A percentile compares a stretch with the other conserved stretches of the same genome.
Evolutionary conservation across 441 rosid genomes (phyloP).

Genomic region (Melastoma candidum): DNA sequence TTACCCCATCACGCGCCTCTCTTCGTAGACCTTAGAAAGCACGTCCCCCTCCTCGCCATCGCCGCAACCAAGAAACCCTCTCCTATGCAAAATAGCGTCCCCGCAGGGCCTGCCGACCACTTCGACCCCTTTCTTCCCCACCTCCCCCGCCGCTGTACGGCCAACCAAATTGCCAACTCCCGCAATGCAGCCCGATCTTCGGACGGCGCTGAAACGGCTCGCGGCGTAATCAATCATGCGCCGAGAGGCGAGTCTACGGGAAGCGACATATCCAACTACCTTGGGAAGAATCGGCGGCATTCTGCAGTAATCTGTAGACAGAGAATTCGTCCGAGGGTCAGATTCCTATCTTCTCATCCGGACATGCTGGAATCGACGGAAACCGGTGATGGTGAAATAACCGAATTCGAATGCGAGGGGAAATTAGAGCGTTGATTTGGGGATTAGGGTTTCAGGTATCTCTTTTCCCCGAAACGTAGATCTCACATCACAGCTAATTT

Average conservation of each 20-base stretch:
- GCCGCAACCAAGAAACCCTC: conserved; percentile 85
- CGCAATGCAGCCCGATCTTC: conserved; percentile 30
- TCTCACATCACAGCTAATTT: too few species aligned
- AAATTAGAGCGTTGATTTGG: too few species aligned
- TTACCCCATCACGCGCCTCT: conserved; percentile 83
- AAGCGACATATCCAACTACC: background rate
- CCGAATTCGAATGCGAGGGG: too few species aligned
- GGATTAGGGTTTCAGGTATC: too few species aligned
- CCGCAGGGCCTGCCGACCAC: conserved; percentile 14
- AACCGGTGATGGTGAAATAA: too few species aligned
- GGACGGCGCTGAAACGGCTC: conserved; percentile 23
- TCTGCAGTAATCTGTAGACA: too few species aligned
- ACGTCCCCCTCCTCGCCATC: conserved; percentile 85
- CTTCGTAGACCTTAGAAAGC: conserved; percentile 78
- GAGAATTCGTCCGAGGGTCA: too few species aligned
- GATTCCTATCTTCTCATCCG: too few species aligned
- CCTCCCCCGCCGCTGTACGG: conserved; percentile 7
- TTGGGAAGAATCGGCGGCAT: too few species aligned
- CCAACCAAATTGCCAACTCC: conserved; percentile 25
- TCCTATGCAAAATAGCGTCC: conserved; percentile 27
- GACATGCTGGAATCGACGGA: too few species aligned
- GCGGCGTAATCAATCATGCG: conserved; percentile 19
- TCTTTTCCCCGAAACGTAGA: too few species aligned
- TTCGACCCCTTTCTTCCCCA: conserved; percentile 12
- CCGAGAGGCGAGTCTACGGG: conserved; percentile 27